phyloP scores from a whole-genome alignment of 1,284 basidiomycete genomes.

The Cryptococcus sp. region DNA sequence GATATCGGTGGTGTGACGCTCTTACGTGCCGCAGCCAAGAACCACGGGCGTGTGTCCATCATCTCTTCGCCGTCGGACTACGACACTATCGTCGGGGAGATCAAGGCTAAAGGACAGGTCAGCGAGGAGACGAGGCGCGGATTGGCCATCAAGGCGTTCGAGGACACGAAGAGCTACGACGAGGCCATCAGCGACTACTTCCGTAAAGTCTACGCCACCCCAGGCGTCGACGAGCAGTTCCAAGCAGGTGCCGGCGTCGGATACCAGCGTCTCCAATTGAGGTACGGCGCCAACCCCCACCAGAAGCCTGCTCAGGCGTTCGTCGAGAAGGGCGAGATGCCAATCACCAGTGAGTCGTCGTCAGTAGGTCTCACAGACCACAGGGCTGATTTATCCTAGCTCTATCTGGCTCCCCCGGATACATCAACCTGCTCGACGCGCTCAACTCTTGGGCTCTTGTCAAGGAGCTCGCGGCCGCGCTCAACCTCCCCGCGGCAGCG shows the following conservation, averaged over 20 bases:
- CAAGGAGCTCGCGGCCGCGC: slow-evolving; percentile 84
- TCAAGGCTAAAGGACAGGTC: slow-evolving; percentile 68
- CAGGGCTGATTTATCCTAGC: slow-evolving; percentile 57
- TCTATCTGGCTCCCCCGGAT: slow-evolving; percentile 91
- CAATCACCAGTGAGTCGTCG: slow-evolving; percentile 76
- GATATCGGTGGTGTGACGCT: slow-evolving; percentile 99
- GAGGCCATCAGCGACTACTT: slow-evolving; percentile 96
- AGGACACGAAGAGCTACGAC: slow-evolving; percentile 93
- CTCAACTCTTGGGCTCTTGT: slow-evolving; percentile 97
- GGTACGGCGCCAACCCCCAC: slow-evolving; percentile 98
- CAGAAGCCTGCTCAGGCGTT: slow-evolving; percentile 98
- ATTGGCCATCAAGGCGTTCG: slow-evolving; percentile 95
- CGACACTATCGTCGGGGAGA: slow-evolving; percentile 73
- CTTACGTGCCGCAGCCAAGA: slow-evolving; percentile 96
- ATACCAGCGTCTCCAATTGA: slow-evolving; percentile 80
- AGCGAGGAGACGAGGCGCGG: slow-evolving; percentile 71
- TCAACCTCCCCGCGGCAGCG: slow-evolving; percentile 83
- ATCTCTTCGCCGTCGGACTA: slow-evolving; percentile 96
- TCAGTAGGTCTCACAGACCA: no score
- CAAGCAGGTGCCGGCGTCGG: slow-evolving; percentile 62
- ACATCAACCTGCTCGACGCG: slow-evolving; percentile 98
- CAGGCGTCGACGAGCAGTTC: slow-evolving; percentile 65
- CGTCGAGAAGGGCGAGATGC: slow-evolving; percentile 83
- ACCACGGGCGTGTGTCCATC: slow-evolving; percentile 90
- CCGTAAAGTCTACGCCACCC: slow-evolving; percentile 88